These are phyloP conservation scores for Brassica napus DNA, from an alignment of 345 rosid genomes.

Conservation along the genomic window Da-Ae NC_063439.1:25206001-25206500, in stretches of 20 bases:
- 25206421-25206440: slow-evolving; percentile 4
- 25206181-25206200: neutral
- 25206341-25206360: neutral
- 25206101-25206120: neutral
- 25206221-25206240: neutral
- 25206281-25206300: too few relatives aligned
- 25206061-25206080: too few relatives aligned
- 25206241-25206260: neutral
- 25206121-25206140: neutral
- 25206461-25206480: slow-evolving; percentile 35
- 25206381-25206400: neutral
- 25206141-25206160: neutral
- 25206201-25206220: neutral
- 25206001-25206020: too few relatives aligned
- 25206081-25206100: too few relatives aligned
- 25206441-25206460: slow-evolving; percentile 1
- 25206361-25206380: neutral
- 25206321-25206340: too few relatives aligned
- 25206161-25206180: neutral
- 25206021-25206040: too few relatives aligned
- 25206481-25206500: slow-evolving; percentile 36
- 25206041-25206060: too few relatives aligned
- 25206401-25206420: neutral
- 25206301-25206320: too few relatives aligned
- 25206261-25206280: too few relatives aligned